Base-by-base conservation (phyloP, 2,329 filamentous ascomycete genomes). In the Metarhizium sp. region DNA sequence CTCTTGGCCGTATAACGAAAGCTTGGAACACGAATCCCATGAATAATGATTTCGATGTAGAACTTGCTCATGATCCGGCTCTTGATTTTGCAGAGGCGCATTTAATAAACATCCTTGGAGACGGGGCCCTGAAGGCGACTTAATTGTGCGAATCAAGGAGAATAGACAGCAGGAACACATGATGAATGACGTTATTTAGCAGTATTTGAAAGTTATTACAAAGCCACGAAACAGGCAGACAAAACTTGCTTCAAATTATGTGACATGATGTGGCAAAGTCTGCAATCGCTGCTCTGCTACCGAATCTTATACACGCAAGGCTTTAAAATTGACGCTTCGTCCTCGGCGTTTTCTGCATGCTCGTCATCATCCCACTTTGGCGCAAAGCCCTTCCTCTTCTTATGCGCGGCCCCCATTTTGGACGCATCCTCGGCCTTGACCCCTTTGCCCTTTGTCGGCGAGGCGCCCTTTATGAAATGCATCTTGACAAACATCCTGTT, bases 401-500 rank as follows among this genome's bases (percentile, higher is more conserved):
- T 75, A 46, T 66, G 78, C 70, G 86, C 84, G 18, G 25, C 25
- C 25, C 6, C 46, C n/a, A 50, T 42, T 30, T 30, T 52, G n/a
- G 47, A 49, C 16, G 42, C 52, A 16, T 85, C 87, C 63, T 82
- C 59, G 14, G 71, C 67, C 54, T 73, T 77, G 14, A 77, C 82
- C 60, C 87, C 83, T 74, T 95, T 95, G 29, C 91, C 91, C 67
- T 84, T 86, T 2, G 78, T 78, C 0, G 92, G 87, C 48, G 83
- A 75, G 20, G 83, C 84, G n/a, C 80, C 84, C 75, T 97, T 99
- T 64, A 92, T 77, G 71, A 99, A 99, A 63, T 87, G 84, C 90
- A 99, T 92, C 74, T 87, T 90, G 62, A 97, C 92, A 75, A 99
- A 99, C 94, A 99, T 99, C 74, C 88, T 95, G 74, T 99, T 99